Evolutionary conservation across 768 basidiomycete species (phyloP).

Genomic region (Nidularia sp.): DNA sequence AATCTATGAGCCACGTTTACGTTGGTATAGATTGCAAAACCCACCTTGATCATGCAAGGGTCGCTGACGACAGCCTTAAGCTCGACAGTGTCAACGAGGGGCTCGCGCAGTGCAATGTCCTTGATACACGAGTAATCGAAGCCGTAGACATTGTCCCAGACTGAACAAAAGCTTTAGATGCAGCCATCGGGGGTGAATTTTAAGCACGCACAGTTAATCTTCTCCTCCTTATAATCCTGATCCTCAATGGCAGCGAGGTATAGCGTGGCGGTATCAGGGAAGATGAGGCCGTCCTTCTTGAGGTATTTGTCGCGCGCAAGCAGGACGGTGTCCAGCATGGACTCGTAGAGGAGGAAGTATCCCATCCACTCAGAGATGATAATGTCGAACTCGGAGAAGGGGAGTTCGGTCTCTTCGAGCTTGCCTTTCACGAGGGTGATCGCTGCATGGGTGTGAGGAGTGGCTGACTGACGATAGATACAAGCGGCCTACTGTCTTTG

Average conservation of each 20-base stretch:
- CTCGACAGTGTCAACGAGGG: constrained; percentile 98
- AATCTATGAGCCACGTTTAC: constrained; percentile 1
- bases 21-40: constrained; percentile 6
- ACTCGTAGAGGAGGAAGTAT: constrained; percentile 98
- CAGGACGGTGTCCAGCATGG: constrained; percentile 98
- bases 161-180: constrained; percentile 34
- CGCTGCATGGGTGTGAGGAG: constrained; percentile 36
- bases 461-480: constrained; percentile 2
- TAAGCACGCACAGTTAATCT: constrained; percentile 86
- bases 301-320: constrained; percentile 96
- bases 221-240: constrained; percentile 99
- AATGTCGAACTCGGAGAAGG: constrained; percentile 92
- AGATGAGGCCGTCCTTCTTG: constrained; percentile 85
- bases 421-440: constrained; percentile 98
- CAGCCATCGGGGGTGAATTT: constrained; percentile 4
- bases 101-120: constrained; percentile 94
- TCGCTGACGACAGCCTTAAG: constrained; percentile 92
- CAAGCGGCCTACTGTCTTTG: constrained; percentile 69
- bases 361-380: constrained; percentile 99
- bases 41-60: constrained; percentile 84
- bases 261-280: constrained; percentile 91
- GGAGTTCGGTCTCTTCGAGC: constrained; percentile 88
- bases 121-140: constrained; percentile 99
- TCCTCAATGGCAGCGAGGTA: constrained; percentile 98
- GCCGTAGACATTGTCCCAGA: constrained; percentile 99